These are phyloP conservation scores for Geranomyces michiganensis DNA, from an alignment of 192 early-diverging fungal species.

Conservation along the genomic window DNA sequence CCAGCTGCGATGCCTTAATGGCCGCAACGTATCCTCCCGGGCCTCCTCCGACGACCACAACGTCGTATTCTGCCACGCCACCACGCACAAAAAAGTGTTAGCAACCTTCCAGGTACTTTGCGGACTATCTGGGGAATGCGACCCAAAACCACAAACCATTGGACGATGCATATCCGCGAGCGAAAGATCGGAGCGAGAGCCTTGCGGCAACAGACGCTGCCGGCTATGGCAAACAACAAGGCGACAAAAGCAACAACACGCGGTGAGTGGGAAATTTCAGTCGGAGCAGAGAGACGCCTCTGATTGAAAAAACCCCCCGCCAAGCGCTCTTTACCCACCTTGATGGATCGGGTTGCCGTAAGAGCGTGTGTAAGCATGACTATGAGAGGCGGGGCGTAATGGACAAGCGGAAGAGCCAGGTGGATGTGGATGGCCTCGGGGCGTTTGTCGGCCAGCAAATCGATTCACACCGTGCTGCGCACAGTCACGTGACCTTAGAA, in stretches of 20 bases:
- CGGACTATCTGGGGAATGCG: background rate
- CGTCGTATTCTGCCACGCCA: constrained; percentile 31
- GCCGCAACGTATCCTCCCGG: constrained; percentile 99
- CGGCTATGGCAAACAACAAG: background rate
- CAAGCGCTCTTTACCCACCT: no score
- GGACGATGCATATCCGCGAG: constrained; percentile 26
- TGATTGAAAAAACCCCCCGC: no score
- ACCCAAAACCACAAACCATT: background rate
- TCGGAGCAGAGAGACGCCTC: no score
- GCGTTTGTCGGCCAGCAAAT: no score
- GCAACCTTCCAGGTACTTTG: background rate
- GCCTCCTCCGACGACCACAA: constrained; percentile 73
- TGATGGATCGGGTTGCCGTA: no score
- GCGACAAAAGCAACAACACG: background rate
- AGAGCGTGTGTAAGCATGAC: no score
- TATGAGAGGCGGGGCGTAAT: no score
- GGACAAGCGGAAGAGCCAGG: no score
- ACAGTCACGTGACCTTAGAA: no score
- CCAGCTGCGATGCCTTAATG: constrained; percentile 97
- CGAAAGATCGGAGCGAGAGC: constrained; percentile 11
- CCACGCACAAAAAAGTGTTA: background rate
- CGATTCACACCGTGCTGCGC: no score
- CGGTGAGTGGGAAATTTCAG: no score
- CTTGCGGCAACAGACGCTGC: constrained; percentile 6
- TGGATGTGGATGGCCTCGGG: no score